Base-by-base conservation (phyloP, 2,329 filamentous ascomycete genomes). In the Dothistroma pini region DNA sequence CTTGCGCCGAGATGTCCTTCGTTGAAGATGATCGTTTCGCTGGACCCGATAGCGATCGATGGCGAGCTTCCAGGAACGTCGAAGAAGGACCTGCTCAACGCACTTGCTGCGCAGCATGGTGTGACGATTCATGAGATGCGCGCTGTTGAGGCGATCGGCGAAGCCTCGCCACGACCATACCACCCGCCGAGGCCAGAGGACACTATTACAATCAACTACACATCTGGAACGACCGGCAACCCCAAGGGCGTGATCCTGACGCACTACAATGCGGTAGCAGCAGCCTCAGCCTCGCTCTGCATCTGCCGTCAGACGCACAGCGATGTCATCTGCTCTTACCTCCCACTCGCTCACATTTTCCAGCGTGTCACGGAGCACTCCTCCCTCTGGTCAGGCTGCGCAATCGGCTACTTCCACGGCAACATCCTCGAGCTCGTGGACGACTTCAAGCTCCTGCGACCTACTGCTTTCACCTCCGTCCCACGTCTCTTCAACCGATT, bases 311-410 rank as follows among this genome's bases (percentile, higher is more conserved):
- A 80, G 60, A 79, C 78, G 12, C 78, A 80, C 12, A 80, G 85
- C 59, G 89, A 95, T 67, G 78, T 87, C 2, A 81, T 88, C 67
- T 84, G 91, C 60, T 97, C 93, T 0, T 99, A 97, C 77, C 84
- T 99, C 56, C 95, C 95, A 0, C 80, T 97, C 44, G 95, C 95
- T 10, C 95, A 99, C 74, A 97, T 99, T 70, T 97, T 91, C 75
- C 90, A 93, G 66, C 89, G 95, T 58, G 82, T 97, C 67, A 81
- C 87, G 47, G 95, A 99, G 74, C 89, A 96, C 74, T 80, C 82
- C 3, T 84, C 86, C 14, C 80, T 97, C 16, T 85, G 89, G 70
- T 82, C 85, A 56, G 93, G 91, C 58, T 85, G 85, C 35, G 80
- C 85, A 9, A 87, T 97, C 69, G 95, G 93, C 12, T 99, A 93